phyloP scores from a whole-genome alignment of 768 basidiomycete species.

The Lactarius pseudohatsudake region DNA sequence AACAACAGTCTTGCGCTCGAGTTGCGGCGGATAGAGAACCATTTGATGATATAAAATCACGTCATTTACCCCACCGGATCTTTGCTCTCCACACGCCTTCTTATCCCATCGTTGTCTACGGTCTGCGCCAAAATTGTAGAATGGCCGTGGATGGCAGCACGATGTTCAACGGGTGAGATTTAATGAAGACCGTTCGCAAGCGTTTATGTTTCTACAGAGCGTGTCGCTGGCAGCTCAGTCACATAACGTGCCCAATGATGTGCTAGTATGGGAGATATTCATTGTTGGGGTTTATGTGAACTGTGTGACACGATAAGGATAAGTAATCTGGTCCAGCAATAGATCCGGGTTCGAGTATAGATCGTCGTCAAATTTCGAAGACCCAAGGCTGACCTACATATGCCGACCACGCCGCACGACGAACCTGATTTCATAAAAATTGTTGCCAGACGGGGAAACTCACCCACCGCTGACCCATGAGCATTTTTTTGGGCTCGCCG shows the following conservation, averaged over 20 bases:
- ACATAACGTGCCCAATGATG: no score
- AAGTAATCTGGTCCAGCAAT: neutral
- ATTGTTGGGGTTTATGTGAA: conserved; percentile 86
- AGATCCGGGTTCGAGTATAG: no score
- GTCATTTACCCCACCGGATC: conserved; percentile 11
- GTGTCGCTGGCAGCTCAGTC: no score
- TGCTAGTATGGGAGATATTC: no score
- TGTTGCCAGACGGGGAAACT: no score
- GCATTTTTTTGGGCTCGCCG: no score
- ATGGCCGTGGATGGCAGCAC: no score
- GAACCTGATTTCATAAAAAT: neutral
- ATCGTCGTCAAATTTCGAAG: neutral
- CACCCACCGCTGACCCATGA: no score
- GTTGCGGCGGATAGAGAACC: conserved; percentile 18
- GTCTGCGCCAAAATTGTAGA: no score
- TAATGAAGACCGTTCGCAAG: no score
- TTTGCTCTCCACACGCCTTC: conserved; percentile 19
- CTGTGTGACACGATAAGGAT: conserved; percentile 40
- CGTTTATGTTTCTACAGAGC: no score
- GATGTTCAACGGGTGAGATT: no score
- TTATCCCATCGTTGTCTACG: conserved; percentile 2
- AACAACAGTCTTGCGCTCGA: conserved; percentile 14
- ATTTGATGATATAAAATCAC: conserved; percentile 13
- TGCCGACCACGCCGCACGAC: conserved; percentile 1
- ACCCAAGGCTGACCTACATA: neutral